phyloP scores from a whole-genome alignment of 2,329 filamentous ascomycete species.

The Nectriaceae sp. region DNA sequence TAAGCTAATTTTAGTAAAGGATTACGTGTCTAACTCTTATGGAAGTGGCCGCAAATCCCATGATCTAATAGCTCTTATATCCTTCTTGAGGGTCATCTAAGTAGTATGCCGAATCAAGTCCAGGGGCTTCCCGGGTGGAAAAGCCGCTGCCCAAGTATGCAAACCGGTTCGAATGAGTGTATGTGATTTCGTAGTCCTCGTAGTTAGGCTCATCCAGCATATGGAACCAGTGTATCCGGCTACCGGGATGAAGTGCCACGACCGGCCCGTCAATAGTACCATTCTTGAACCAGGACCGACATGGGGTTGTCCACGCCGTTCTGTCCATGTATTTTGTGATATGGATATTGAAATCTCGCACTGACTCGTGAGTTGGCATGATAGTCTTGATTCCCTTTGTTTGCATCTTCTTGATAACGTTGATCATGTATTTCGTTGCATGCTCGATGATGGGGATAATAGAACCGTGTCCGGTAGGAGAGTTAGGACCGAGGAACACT shows the following conservation, averaged over 20 bases:
- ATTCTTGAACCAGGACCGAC: constrained; percentile 55
- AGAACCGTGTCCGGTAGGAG: constrained; percentile 51
- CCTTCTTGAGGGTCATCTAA: constrained; percentile 26
- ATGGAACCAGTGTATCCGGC: constrained; percentile 53
- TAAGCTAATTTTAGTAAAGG: too few relatives aligned
- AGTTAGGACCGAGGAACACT: constrained; percentile 55
- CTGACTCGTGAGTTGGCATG: constrained; percentile 45
- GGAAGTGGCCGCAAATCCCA: too few relatives aligned
- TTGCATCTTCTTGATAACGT: constrained; percentile 51
- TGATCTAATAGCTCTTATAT: background rate
- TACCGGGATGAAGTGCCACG: constrained; percentile 52
- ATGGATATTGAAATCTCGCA: constrained; percentile 53
- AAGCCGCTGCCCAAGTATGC: constrained; percentile 57
- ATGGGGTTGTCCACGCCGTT: constrained; percentile 50
- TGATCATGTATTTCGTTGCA: constrained; percentile 53
- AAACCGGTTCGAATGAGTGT: constrained; percentile 29
- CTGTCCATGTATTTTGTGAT: constrained; percentile 53
- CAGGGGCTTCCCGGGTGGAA: constrained; percentile 46
- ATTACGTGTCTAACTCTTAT: too few relatives aligned
- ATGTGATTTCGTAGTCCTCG: constrained; percentile 56
- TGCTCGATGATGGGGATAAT: constrained; percentile 54
- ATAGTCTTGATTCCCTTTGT: constrained; percentile 51
- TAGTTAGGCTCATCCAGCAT: constrained; percentile 52
- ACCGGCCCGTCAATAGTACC: constrained; percentile 46
- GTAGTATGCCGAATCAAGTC: constrained; percentile 45